A percentile compares a stretch with the other conserved stretches of the same genome.
Conservation (phyloP, 2,329 filamentous ascomycete genomes). For the Colletotrichum tanaceti region DNA sequence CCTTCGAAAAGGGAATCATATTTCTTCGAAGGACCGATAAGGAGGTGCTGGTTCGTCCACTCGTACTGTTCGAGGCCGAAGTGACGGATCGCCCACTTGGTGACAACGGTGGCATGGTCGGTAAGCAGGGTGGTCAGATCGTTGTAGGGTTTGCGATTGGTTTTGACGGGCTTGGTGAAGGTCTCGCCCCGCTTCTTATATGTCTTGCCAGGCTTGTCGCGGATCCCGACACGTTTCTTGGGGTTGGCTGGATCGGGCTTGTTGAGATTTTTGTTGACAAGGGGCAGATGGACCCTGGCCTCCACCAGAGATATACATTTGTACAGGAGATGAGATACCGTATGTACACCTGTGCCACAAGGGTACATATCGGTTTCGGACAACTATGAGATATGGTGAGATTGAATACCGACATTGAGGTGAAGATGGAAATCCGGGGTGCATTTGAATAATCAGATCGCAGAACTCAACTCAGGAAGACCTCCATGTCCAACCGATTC, state of each 20-base stretch:
- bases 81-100: conserved; percentile 8
- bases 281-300: neutral
- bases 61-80: neutral
- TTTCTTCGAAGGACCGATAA: neutral
- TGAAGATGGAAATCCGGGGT: no score
- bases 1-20: neutral
- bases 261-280: neutral
- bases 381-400: no score
- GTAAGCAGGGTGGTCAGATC: neutral
- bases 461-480: no score
- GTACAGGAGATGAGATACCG: neutral
- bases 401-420: no score
- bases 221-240: no score
- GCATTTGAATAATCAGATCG: no score
- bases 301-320: neutral
- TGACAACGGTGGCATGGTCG: neutral
- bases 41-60: neutral
- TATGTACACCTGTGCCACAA: neutral
- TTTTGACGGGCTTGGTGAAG: no score
- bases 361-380: neutral
- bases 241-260: no score
- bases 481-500: no score
- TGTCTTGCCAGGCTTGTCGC: neutral
- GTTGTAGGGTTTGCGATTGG: no score
- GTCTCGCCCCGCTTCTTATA: neutral